These are phyloP conservation scores for Heterobasidion parviporum DNA, from an alignment of 1,284 basidiomycete species.

Conservation along the genomic window DNA sequence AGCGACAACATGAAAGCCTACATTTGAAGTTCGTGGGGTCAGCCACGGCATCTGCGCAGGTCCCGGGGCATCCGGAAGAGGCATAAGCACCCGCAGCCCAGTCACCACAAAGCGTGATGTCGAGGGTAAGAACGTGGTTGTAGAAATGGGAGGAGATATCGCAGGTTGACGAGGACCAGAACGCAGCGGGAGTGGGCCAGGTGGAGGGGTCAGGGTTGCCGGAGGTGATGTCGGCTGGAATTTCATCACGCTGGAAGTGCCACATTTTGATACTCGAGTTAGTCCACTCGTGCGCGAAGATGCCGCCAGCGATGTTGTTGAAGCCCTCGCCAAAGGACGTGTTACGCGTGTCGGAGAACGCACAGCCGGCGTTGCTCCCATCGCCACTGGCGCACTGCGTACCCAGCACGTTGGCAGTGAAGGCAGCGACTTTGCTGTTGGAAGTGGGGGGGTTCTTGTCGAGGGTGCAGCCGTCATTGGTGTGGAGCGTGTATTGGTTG, in stretches of 20 bases:
- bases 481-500: conserved; percentile 73
- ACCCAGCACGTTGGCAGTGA: conserved; percentile 25
- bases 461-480: conserved; percentile 44
- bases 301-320: conserved; percentile 63
- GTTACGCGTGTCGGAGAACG: conserved; percentile 42
- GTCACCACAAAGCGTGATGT: conserved; percentile 64
- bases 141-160: conserved; percentile 61
- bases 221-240: conserved; percentile 63
- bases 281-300: conserved; percentile 71
- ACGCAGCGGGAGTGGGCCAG: conserved; percentile 66
- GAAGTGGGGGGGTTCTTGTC: conserved; percentile 22
- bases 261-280: conserved; percentile 65
- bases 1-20: conserved; percentile 24
- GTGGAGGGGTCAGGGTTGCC: conserved; percentile 48
- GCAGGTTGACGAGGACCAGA: conserved; percentile 56
- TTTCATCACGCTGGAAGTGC: conserved; percentile 59
- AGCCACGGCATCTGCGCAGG: conserved; percentile 57
- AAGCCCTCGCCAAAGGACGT: conserved; percentile 64
- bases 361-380: conserved; percentile 60
- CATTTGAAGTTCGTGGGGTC: conserved; percentile 55
- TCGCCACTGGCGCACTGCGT: conserved; percentile 39
- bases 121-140: conserved; percentile 49
- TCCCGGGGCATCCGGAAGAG: conserved; percentile 56
- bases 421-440: conserved; percentile 16
- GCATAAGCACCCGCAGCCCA: conserved; percentile 55